Conservation (phyloP, 78 protist genomes). For the Dictyostelium purpureum region DNA sequence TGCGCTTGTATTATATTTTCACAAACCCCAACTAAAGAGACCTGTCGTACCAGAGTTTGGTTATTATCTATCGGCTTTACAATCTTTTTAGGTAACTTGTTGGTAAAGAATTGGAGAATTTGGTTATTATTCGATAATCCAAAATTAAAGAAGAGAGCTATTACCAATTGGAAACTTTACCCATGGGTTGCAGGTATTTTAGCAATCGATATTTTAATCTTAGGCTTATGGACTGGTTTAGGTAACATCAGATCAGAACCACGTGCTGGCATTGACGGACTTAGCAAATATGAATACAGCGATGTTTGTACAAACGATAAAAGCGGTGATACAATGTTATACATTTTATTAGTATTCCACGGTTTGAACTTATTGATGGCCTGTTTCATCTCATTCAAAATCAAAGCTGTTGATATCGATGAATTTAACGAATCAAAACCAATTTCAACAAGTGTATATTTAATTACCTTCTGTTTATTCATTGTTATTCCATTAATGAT, state of each 20-base stretch:
- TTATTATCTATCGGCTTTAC: conserved; percentile 23
- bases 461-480: conserved; percentile 47
- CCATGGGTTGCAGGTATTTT: conserved; percentile 15
- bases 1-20: conserved; percentile 17
- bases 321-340: neutral
- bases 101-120: conserved; percentile 41
- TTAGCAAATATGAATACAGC: neutral
- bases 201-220: neutral
- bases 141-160: neutral
- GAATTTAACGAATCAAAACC: conserved; percentile 41
- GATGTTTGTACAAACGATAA: neutral
- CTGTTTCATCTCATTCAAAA: conserved; percentile 45
- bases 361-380: conserved; percentile 45
- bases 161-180: conserved; percentile 11
- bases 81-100: conserved; percentile 11
- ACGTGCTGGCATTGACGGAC: neutral
- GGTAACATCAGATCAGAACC: neutral
- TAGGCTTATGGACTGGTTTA: neutral
- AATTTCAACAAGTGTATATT: conserved; percentile 7
- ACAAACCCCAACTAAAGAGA: neutral
- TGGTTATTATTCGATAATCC: conserved; percentile 66
- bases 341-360: conserved; percentile 19
- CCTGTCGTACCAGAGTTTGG: conserved; percentile 31
- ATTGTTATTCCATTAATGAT: conserved; percentile 44
- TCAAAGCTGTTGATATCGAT: conserved; percentile 7